phyloP scores from a whole-genome alignment of 2,329 filamentous ascomycete genomes.

The Fusarium staphyleae region DNA sequence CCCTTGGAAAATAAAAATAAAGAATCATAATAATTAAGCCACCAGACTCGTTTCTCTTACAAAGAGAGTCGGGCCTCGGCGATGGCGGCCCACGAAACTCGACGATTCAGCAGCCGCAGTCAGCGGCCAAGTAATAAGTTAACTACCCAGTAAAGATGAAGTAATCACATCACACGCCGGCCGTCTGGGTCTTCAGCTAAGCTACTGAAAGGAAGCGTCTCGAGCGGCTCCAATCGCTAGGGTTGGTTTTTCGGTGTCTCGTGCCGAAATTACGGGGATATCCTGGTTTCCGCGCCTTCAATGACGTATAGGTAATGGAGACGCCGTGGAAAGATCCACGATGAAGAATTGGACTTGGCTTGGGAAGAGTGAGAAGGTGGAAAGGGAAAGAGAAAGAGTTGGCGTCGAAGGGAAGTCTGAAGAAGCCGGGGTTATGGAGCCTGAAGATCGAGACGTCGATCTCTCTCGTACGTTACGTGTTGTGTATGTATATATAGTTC shows the following conservation, averaged over 20 bases:
- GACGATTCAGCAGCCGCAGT: neutral
- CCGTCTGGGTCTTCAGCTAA: conserved; percentile 1
- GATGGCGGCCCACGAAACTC: neutral
- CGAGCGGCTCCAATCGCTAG: conserved; percentile 7
- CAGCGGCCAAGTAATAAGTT: neutral
- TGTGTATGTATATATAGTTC: too few relatives aligned
- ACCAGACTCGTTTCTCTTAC: conserved; percentile 4
- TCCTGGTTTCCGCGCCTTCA: conserved; percentile 7
- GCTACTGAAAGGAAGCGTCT: neutral
- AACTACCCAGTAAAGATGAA: neutral
- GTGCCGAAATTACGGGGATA: conserved; percentile 23
- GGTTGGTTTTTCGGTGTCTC: conserved; percentile 17
- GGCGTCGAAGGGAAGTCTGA: neutral
- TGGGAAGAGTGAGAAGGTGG: neutral
- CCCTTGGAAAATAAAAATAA: neutral
- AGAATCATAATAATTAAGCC: conserved; percentile 5
- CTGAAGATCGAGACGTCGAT: conserved; percentile 1
- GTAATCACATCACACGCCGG: conserved; percentile 26
- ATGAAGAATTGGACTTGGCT: neutral
- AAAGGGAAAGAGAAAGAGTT: neutral
- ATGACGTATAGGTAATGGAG: conserved; percentile 22
- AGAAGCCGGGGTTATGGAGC: neutral
- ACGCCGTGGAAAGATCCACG: neutral
- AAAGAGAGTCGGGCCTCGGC: conserved; percentile 5
- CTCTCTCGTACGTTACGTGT: neutral